Percentiles rank a stretch among this genome's conserved stretches.
Conservation (phyloP, 805 yeast species). For the Kazachstania africana region DNA sequence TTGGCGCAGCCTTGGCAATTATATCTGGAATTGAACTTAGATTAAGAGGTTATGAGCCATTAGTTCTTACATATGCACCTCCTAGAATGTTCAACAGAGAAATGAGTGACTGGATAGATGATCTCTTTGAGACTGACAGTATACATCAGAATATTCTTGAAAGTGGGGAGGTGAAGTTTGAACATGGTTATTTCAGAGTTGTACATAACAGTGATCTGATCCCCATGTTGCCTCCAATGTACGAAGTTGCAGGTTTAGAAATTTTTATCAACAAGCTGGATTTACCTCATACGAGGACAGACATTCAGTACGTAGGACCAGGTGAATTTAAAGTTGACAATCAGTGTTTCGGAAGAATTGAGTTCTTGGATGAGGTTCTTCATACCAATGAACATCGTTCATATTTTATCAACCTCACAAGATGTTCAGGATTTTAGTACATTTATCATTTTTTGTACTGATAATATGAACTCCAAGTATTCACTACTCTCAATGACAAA, state of each 20-base stretch:
- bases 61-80: conserved; percentile 48
- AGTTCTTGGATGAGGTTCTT: too few species aligned
- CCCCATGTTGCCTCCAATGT: conserved; percentile 47
- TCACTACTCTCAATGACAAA: too few species aligned
- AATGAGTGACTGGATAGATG: conserved; percentile 42
- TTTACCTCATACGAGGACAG: conserved; percentile 22
- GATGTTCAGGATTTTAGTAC: conserved; percentile 23
- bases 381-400: conserved; percentile 30
- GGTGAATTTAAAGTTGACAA: neutral
- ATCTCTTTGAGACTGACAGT: conserved; percentile 30
- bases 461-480: too few species aligned
- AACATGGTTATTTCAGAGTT: conserved; percentile 40
- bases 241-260: conserved; percentile 41
- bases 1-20: conserved; percentile 62
- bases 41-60: conserved; percentile 40
- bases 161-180: conserved; percentile 17
- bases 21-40: conserved; percentile 52
- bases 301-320: conserved; percentile 19
- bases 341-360: conserved; percentile 8
- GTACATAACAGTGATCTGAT: conserved; percentile 47
- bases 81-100: conserved; percentile 51
- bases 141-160: conserved; percentile 18
- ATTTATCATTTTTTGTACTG: too few species aligned
- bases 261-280: conserved; percentile 32
- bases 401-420: conserved; percentile 26